Base-by-base conservation (phyloP, 768 basidiomycete genomes). In the Boletus patriciae region DNA sequence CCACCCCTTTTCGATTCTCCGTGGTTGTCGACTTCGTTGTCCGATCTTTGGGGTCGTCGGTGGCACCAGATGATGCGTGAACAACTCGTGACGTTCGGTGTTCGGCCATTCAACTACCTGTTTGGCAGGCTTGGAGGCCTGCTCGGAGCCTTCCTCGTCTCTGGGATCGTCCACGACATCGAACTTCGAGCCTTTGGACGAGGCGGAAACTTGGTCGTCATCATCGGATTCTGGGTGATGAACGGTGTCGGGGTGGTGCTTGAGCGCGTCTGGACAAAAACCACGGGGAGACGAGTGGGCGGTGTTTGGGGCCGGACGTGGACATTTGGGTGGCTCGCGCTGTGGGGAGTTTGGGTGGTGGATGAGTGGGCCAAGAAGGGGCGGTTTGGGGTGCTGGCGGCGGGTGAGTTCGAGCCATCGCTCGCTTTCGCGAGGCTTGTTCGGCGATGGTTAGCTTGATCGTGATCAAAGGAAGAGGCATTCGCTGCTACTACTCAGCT, bases 51-150 rank as follows among this genome's bases (percentile, higher is more conserved):
- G 87, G 74, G 79, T 0, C 68, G 61, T 55, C 73, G 83, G 25
- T 89, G 87, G 87, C 87, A 89, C 63, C 85, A 87, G 63, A 60
- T 83, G 15, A 82, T 87, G 67, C 78, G 86, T 23, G 75, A 82
- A 41, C 60, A 72, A 23, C 83, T 88, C 61, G 66, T 86, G 43
- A 62, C 67, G 7, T 55, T 82, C 16, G 86, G 84, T 13, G 71
- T 71, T 3, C 70, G 69, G 29, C 83, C 83, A 0, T 60, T 81
- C 19, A 59, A 63, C n/a, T 63, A 66, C 48, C 38, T 85, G 5
- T 67, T 81, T 34, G 85, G 86, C 5, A 77, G 78, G 12, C 52
- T 67, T 1, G 84, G 80, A 4, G 75, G 73, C 4, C 69, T 87
- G 1, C 42, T 88, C 0, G 85, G 84, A 5, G 79, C 78, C 2